Conservation (phyloP, 208 protist genomes). For the Porcisia deanei region DNA sequence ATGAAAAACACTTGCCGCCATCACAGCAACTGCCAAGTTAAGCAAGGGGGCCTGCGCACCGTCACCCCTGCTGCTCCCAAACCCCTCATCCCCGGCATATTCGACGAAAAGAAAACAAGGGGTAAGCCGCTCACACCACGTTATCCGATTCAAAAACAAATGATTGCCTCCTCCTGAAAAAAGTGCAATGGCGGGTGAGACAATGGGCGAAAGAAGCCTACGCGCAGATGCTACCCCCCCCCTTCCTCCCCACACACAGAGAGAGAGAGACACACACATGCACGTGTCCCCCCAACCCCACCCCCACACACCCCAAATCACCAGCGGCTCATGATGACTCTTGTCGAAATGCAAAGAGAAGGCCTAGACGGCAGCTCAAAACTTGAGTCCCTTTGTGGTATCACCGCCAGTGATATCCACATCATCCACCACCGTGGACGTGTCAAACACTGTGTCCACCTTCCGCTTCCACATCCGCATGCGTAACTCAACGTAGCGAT, state of each 20-base stretch:
- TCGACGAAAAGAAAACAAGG: background rate
- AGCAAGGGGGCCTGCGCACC: too few species aligned
- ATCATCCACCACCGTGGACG: conserved; percentile 61
- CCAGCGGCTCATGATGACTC: background rate
- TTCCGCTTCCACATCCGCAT: conserved; percentile 77
- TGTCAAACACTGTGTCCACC: conserved; percentile 75
- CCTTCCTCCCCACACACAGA: too few species aligned
- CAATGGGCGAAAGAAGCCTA: background rate
- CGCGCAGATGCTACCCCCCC: too few species aligned
- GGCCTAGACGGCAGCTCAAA: background rate
- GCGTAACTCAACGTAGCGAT: conserved; percentile 78
- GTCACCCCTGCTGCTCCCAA: too few species aligned
- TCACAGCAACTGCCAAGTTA: background rate
- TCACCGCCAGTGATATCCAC: conserved; percentile 58
- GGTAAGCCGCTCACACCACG: background rate
- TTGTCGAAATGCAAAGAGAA: background rate
- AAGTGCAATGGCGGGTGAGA: background rate
- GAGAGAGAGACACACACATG: background rate
- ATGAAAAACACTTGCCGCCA: background rate
- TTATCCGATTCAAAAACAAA: background rate
- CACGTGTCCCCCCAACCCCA: too few species aligned
- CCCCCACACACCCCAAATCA: background rate
- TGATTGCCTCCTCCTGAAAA: background rate
- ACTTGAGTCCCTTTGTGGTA: conserved; percentile 9
- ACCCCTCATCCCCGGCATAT: background rate